Base-by-base conservation (phyloP, 345 rosid species). In the Raphanus raphanistrum region DNA sequence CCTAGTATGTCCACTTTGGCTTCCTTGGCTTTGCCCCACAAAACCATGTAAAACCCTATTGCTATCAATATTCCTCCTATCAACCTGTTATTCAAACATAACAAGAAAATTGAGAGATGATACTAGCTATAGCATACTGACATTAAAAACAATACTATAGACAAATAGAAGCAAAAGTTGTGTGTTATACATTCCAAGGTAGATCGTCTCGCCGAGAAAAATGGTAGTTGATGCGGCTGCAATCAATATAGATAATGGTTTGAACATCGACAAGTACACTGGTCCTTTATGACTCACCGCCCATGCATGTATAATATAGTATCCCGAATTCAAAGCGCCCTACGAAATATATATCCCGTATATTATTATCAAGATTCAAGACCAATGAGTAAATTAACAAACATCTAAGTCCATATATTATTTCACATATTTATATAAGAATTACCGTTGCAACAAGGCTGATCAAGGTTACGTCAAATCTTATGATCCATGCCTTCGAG, bases 21-120 rank as follows among this genome's bases (percentile, higher is more conserved):
- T 77, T 93, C 94, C 67, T 87, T 91, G 12, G 84, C 66, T 79
- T 93, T 91, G 11, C 97, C 96, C 98, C 98, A 93, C 82, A 93
- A 85, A 5, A 91, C 91, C 5, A 86, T 86, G 65, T 91, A 91
- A 75, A 93, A 93, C 25, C 98, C 94, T 0, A 89, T 48, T 4
- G 97, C 81, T 79, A 93, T 88, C 29, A 87, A 68, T 4, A 83
- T 78, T 43, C 92, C 96, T 31, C 97, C 98, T 2, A 89, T 80
- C 6, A 90, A 74, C 67, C 97, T 90, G 89, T 70, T 64, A 38
- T 61, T 10, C 66, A 73, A 41, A 63, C 28, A 71, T 8, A 21
- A 27, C 16, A 73, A 0, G 11, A 65, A 6, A 7, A 50, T 5
- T 43, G 13, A 38, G 7, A 59, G 25, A 67, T 38, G 31, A 66